Conservation (phyloP, 495 filamentous ascomycete species). For the Xylaria castorea region DNA sequence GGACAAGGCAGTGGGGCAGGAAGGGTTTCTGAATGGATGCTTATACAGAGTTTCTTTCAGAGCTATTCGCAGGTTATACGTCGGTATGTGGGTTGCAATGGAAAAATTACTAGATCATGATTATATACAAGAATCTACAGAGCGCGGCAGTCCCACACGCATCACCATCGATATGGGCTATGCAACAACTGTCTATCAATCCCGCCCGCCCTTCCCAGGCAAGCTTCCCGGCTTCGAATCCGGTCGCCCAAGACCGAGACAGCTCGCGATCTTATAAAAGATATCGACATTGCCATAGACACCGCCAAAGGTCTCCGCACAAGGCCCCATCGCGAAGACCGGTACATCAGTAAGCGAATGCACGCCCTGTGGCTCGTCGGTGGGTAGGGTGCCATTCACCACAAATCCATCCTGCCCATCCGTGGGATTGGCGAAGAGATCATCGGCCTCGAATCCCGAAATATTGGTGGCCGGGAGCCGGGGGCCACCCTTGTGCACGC, state of each 20-base stretch:
- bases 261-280: conserved; percentile 74
- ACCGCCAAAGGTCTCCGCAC: conserved; percentile 73
- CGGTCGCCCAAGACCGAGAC: conserved; percentile 62
- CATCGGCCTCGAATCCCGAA: conserved; percentile 45
- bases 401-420: conserved; percentile 69
- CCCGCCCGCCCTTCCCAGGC: not conserved
- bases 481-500: conserved; percentile 60
- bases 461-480: conserved; percentile 60
- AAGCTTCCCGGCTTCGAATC: conserved; percentile 25
- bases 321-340: conserved; percentile 74
- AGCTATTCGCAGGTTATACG: not conserved
- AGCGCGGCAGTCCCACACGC: not conserved
- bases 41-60: not conserved
- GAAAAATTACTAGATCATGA: not conserved
- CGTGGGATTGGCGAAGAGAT: conserved; percentile 64
- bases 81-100: not conserved
- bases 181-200: not conserved
- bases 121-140: not conserved
- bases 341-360: conserved; percentile 79
- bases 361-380: conserved; percentile 63
- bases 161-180: not conserved
- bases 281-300: conserved; percentile 73
- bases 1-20: not conserved
- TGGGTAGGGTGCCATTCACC: conserved; percentile 72
- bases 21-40: not conserved